These are phyloP conservation scores for Candida hispaniensis DNA, from an alignment of 805 yeast genomes.

Conservation along the genomic window DNA sequence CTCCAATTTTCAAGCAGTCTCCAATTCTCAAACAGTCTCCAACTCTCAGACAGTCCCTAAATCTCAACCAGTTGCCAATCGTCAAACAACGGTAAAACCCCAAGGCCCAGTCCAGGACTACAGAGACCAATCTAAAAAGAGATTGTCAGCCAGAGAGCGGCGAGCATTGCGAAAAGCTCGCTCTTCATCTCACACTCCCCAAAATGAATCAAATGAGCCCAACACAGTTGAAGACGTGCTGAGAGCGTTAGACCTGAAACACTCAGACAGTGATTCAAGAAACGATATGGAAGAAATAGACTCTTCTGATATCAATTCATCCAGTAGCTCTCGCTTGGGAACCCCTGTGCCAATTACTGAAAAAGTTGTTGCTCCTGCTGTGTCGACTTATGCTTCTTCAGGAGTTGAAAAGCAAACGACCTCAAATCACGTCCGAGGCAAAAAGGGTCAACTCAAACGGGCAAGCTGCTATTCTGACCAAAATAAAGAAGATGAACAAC, in stretches of 20 bases:
- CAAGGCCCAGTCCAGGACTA: too few relatives aligned
- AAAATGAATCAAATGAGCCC: constrained; percentile 12
- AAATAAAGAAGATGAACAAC: too few relatives aligned
- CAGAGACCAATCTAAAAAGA: too few relatives aligned
- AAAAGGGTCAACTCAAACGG: constrained; percentile 72
- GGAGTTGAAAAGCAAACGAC: constrained; percentile 3
- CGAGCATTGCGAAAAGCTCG: constrained; percentile 17
- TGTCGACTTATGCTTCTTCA: not conserved
- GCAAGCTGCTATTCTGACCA: constrained; percentile 78
- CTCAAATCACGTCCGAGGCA: constrained; percentile 53
- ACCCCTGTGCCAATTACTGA: constrained; percentile 7
- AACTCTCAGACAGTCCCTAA: too few relatives aligned
- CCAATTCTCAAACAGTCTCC: too few relatives aligned
- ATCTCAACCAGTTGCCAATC: too few relatives aligned
- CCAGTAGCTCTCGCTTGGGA: constrained; percentile 2
- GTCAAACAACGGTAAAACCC: too few relatives aligned
- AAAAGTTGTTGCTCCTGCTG: too few relatives aligned
- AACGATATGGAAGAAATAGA: too few relatives aligned
- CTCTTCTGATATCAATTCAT: not conserved
- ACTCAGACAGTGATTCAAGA: too few relatives aligned
- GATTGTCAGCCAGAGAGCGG: constrained; percentile 20
- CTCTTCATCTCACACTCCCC: constrained; percentile 10
- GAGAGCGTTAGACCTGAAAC: constrained; percentile 22
- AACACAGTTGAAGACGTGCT: constrained; percentile 22
- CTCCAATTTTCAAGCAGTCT: too few relatives aligned